Evolutionary conservation across 176 grass and related monocot genomes (phyloP), one percentile per base, ranked within the genome.

Genomic region (Aegilops tauschii): DNA sequence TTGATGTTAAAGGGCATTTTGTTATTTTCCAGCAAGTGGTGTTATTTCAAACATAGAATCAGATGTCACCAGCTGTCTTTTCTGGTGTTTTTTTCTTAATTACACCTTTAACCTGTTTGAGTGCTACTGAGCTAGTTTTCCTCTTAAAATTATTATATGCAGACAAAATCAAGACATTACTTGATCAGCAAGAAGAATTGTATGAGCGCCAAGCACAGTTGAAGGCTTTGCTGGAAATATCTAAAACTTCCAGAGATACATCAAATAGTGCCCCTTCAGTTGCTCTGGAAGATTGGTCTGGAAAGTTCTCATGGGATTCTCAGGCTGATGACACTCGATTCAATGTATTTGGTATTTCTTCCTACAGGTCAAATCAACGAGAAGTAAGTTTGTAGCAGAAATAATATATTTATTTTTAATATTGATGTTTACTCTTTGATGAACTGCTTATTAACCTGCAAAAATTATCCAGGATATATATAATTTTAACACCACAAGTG

Each of bases 291-390:
- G 80, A 98, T 83, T 98, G 91, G 93, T 95, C 93, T 68, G 37
- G 81, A 25, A 91, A 49, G 76, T 98, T 98, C 81, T 54, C 87
- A 62, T 98, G 96, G 96, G 96, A 98, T 87, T 92, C 86, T 18
- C 82, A 61, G 40, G 91, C 78, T 79, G 88, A 95, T 39, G 90
- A 98, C 87, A 83, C 83, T 61, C 65, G 91, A 78, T 95, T 98
- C 74, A 94, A 98, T 92, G 21, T 98, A 78, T 95, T 98, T 90
- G 88, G 96, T 36, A 92, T 98, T 68, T 81, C 91, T 11, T 92
- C 86, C 61, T 98, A 95, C 69, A 81, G 96, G 76, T 76, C 87
- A 80, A 98, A 98, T 92, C 96, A 98, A 78, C 81, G 91, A 82
- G 87, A 98, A 87, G 96, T 98, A 94, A 89, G 88, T 81, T 71